Percentiles rank a stretch among this genome's conserved stretches.
These are phyloP conservation scores for Cerrena zonata DNA, from an alignment of 1,284 basidiomycete species.

Conservation along the genomic window DNA sequence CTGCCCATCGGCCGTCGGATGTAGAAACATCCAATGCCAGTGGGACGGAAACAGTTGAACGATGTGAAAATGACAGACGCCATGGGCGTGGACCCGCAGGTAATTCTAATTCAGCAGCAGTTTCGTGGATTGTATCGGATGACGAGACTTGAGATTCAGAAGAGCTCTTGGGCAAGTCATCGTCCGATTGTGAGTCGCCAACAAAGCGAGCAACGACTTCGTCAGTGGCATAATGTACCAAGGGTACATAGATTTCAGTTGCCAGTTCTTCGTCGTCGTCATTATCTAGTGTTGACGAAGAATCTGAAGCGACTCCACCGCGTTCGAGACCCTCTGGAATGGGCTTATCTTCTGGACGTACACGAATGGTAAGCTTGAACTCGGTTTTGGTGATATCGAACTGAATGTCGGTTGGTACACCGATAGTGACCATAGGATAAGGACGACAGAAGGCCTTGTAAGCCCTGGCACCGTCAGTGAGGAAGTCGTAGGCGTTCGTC, in stretches of 20 bases:
- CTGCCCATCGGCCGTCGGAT: conserved; percentile 63
- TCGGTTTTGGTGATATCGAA: conserved; percentile 73
- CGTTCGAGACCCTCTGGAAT: conserved; percentile 11
- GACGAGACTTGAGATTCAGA: conserved; percentile 15
- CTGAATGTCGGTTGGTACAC: conserved; percentile 56
- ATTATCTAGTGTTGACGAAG: conserved; percentile 9
- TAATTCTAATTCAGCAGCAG: neutral
- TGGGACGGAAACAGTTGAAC: conserved; percentile 9
- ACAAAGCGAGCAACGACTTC: conserved; percentile 26
- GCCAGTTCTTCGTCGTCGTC: conserved; percentile 38
- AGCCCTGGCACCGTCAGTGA: conserved; percentile 79
- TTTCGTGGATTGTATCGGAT: conserved; percentile 10
- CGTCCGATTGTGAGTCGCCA: conserved; percentile 11
- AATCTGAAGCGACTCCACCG: conserved; percentile 14
- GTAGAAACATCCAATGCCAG: conserved; percentile 46
- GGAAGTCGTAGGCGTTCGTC: conserved; percentile 56
- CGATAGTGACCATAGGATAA: conserved; percentile 72
- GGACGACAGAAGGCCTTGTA: conserved; percentile 79
- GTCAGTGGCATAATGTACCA: conserved; percentile 78
- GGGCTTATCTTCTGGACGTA: conserved; percentile 48
- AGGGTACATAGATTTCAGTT: conserved; percentile 84
- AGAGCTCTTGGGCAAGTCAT: conserved; percentile 8
- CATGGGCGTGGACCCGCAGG: conserved; percentile 8
- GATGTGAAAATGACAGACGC: conserved; percentile 6
- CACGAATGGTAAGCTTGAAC: conserved; percentile 63